Percentiles rank a stretch among this genome's conserved stretches.
phyloP scores from a whole-genome alignment of 345 rosid genomes.

The Brassica nigra region DNA sequence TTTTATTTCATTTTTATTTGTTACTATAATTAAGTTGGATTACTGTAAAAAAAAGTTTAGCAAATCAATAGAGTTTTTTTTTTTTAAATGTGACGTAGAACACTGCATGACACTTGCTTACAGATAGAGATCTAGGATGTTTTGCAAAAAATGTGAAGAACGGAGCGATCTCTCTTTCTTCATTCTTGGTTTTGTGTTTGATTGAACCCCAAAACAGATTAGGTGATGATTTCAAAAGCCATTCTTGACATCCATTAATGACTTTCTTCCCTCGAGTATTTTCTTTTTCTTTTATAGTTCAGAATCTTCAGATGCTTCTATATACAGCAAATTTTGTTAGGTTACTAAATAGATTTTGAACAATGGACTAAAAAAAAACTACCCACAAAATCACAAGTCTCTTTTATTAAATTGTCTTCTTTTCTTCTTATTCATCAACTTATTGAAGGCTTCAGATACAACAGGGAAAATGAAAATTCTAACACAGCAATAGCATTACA shows the following conservation, averaged over 20 bases:
- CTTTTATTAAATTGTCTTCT: background rate
- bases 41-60: no score
- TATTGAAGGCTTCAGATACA: background rate
- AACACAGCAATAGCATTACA: background rate
- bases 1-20: no score
- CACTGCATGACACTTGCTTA: no score
- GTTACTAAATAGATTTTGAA: no score
- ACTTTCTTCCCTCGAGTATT: background rate
- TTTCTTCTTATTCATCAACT: background rate
- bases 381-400: background rate
- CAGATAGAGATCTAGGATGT: no score
- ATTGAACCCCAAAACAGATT: constrained; percentile 48
- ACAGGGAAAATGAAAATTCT: background rate
- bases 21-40: no score
- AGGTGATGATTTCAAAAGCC: constrained; percentile 57
- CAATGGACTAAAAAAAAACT: background rate
- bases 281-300: background rate
- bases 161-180: background rate
- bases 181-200: constrained; percentile 11
- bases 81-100: no score
- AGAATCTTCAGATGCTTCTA: background rate
- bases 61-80: no score
- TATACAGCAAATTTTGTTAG: constrained; percentile 15
- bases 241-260: constrained; percentile 33
- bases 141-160: no score